Percentiles rank a stretch among this genome's conserved stretches.
phyloP scores from a whole-genome alignment of 257 asterid genomes.

The Solanum rostratum region DNA sequence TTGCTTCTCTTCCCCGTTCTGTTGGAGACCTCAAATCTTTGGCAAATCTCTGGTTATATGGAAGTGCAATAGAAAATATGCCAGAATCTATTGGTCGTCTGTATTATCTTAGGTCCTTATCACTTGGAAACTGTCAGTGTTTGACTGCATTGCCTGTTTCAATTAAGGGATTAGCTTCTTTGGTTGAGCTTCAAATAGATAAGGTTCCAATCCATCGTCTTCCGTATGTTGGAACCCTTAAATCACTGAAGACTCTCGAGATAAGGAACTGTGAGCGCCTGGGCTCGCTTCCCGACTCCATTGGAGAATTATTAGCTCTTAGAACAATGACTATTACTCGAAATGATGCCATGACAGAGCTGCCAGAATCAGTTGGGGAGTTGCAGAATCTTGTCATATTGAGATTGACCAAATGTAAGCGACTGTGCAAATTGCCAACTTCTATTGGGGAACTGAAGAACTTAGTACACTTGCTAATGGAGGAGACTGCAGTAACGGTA shows the following conservation, averaged over 20 bases:
- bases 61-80: conserved; percentile 2
- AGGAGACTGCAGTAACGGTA: conserved; percentile 11
- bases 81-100: conserved; percentile 19
- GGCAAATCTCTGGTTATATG: conserved; percentile 8
- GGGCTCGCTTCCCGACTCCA: conserved; percentile 10
- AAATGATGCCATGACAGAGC: conserved; percentile 13
- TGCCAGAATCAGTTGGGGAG: conserved; percentile 14
- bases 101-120: conserved; percentile 10
- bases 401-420: conserved; percentile 13
- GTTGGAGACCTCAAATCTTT: conserved; percentile 14
- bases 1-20: conserved; percentile 7
- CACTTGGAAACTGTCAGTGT: conserved; percentile 1
- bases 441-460: conserved; percentile 11
- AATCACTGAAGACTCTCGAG: conserved; percentile 16
- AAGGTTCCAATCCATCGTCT: not conserved
- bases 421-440: conserved; percentile 4
- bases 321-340: conserved; percentile 1
- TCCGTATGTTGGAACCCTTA: conserved; percentile 11
- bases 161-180: conserved; percentile 8
- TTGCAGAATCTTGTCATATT: conserved; percentile 14
- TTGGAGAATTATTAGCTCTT: conserved; percentile 15
- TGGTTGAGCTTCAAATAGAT: conserved; percentile 17
- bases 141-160: conserved; percentile 10
- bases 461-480: conserved; percentile 11
- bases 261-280: conserved; percentile 14